A percentile compares a stretch with the other conserved stretches of the same genome.
Conservation (phyloP, 2,329 filamentous ascomycete species). For the Aspergillus hortae region DNA sequence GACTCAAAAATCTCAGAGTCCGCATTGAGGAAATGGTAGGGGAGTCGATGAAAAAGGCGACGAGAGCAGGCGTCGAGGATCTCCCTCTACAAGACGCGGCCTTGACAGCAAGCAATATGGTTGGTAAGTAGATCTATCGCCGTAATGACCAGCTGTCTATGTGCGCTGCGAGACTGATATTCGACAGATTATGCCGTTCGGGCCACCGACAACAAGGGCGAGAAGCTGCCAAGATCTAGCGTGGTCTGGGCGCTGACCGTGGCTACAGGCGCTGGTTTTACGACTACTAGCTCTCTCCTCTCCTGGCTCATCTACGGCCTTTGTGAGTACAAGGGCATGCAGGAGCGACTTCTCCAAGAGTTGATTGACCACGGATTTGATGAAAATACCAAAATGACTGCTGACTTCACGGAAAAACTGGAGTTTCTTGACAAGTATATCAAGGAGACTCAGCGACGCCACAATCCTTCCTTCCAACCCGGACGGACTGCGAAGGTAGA, state of each 20-base stretch:
- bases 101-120: constrained; percentile 37
- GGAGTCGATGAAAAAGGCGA: constrained; percentile 19
- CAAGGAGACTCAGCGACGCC: constrained; percentile 59
- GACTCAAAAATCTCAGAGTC: constrained; percentile 24
- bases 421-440: constrained; percentile 43
- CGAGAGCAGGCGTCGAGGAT: constrained; percentile 22
- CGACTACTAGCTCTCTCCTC: constrained; percentile 56
- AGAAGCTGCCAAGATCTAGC: constrained; percentile 48
- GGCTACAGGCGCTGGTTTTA: constrained; percentile 57
- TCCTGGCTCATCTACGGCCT: constrained; percentile 58
- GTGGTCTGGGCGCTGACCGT: constrained; percentile 48
- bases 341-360: constrained; percentile 57
- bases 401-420: constrained; percentile 48
- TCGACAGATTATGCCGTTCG: constrained; percentile 50
- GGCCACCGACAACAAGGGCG: constrained; percentile 53
- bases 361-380: constrained; percentile 49
- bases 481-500: constrained; percentile 56
- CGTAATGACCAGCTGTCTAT: too few relatives aligned
- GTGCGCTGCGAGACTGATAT: too few relatives aligned
- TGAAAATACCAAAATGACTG: constrained; percentile 44
- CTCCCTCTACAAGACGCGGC: constrained; percentile 45
- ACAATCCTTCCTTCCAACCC: constrained; percentile 61
- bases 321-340: constrained; percentile 52
- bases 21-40: constrained; percentile 20
- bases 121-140: constrained; percentile 27